Percentiles rank a stretch among this genome's conserved stretches.
Evolutionary conservation across 2,329 filamentous ascomycete genomes (phyloP).

Genomic region (Blumeriella jaapii): DNA sequence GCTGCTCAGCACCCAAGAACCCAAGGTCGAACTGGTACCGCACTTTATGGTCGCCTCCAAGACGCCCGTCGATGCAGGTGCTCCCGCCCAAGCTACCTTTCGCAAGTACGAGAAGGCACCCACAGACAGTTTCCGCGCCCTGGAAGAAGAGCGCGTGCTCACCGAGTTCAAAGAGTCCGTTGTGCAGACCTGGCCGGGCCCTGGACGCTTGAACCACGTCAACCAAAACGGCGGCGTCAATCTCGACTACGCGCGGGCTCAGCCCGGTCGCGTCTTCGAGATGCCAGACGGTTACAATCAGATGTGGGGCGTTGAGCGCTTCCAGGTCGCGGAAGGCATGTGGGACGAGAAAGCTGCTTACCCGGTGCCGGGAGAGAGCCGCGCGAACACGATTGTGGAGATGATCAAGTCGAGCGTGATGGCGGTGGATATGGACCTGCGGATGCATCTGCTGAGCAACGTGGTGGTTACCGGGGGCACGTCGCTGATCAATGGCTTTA

Average conservation of each 20-base stretch:
- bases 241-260: slow-evolving; percentile 61
- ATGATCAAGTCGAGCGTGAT: slow-evolving; percentile 68
- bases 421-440: slow-evolving; percentile 79
- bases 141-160: slow-evolving; percentile 86
- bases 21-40: slow-evolving; percentile 64
- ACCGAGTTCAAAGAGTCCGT: slow-evolving; percentile 97
- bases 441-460: slow-evolving; percentile 72
- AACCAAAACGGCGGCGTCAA: slow-evolving; percentile 46
- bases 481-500: slow-evolving; percentile 81
- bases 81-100: slow-evolving; percentile 64
- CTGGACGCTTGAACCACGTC: slow-evolving; percentile 46
- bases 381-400: slow-evolving; percentile 70
- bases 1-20: slow-evolving; percentile 60
- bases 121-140: slow-evolving; percentile 60
- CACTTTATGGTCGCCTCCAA: slow-evolving; percentile 85
- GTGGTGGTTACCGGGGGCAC: slow-evolving; percentile 88
- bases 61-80: slow-evolving; percentile 74
- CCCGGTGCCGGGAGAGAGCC: slow-evolving; percentile 37
- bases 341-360: slow-evolving; percentile 79
- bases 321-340: slow-evolving; percentile 74
- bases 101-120: slow-evolving; percentile 54
- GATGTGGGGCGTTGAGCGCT: slow-evolving; percentile 83
- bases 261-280: slow-evolving; percentile 81
- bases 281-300: slow-evolving; percentile 96
- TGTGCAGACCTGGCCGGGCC: slow-evolving; percentile 84